Conservation (phyloP, 2,329 filamentous ascomycete species). For the Fusarium illudens region DNA sequence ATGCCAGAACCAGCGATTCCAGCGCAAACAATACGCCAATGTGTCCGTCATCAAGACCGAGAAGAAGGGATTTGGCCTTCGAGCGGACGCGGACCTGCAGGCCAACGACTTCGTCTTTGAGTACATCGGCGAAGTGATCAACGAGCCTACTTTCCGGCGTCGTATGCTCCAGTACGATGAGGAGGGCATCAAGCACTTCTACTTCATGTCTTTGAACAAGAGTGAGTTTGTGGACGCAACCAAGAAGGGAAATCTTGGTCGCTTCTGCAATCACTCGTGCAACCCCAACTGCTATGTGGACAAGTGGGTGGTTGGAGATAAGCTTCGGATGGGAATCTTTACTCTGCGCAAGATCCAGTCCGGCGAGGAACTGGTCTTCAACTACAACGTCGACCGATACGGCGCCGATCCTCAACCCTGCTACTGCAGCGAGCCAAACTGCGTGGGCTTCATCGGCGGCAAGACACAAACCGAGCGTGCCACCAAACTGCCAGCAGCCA, state of each 20-base stretch:
- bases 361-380: conserved; percentile 96
- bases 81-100: conserved; percentile 78
- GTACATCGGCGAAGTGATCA: conserved; percentile 98
- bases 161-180: conserved; percentile 94
- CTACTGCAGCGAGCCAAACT: conserved; percentile 94
- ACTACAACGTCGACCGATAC: conserved; percentile 99
- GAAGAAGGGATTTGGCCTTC: conserved; percentile 95
- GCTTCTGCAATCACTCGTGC: conserved; percentile 99
- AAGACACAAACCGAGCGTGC: conserved; percentile 97
- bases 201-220: conserved; percentile 99
- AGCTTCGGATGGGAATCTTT: conserved; percentile 99
- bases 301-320: conserved; percentile 98
- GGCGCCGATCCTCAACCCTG: conserved; percentile 96
- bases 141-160: conserved; percentile 85
- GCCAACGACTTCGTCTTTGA: conserved; percentile 95
- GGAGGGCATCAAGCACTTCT: conserved; percentile 98
- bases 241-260: conserved; percentile 92
- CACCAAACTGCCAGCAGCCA: conserved; percentile 87
- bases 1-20: conserved; percentile 96
- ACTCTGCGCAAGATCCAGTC: conserved; percentile 83
- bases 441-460: conserved; percentile 94
- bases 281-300: conserved; percentile 99
- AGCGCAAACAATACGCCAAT: conserved; percentile 85
- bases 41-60: conserved; percentile 98
- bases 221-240: conserved; percentile 98